Evolutionary conservation across 768 basidiomycete species (phyloP), one percentile per base, ranked within the genome.

Genomic region (Phlebiopsis gigantea): DNA sequence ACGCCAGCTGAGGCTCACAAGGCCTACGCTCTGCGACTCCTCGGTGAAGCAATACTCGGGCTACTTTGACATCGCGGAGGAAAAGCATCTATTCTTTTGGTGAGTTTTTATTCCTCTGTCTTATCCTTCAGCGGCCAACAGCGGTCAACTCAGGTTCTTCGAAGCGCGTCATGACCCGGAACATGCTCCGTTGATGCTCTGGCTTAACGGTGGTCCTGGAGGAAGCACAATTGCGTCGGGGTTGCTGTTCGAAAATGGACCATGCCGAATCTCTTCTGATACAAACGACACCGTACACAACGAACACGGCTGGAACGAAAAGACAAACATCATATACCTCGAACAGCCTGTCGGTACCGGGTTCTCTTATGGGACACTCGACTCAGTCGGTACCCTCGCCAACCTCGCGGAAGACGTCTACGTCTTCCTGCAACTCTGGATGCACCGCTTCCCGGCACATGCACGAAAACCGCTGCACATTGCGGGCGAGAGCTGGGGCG

Each of bases 1-100:
- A 12, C 77, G 89, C 68, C 73, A 78, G 57, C 74, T 91, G 15
- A 76, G 88, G 58, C 64, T 90, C 12, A 83, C 81, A 0, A 78
- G 84, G 61, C 87, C 92, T 9, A 75, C 78, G 29, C 71, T 95
- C 5, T 95, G 93, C 62, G 93, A 96, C 61, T 68, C 85, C 0
- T 71, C 78, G n/a, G 90, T 93, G 41, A 80, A 88, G 69, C 65
- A 66, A 51, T 49, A 62, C 31, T 60, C 73, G 10, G 79, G 79
- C 7, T 81, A 81, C 63, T 66, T 81, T 29, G 79, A 81, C 62
- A 72, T 80, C 49, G 67, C 69, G 6, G 72, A 76, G 34, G 71
- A 69, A n/a, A 73, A 72, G 48, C 79, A 81, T 60, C 67, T 81
- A 26, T 81, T 81, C 72, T 80, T 79, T 71, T 81, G 79, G 79